Base-by-base conservation (phyloP, 2,329 filamentous ascomycete species). In the Drechslera avenae region DNA sequence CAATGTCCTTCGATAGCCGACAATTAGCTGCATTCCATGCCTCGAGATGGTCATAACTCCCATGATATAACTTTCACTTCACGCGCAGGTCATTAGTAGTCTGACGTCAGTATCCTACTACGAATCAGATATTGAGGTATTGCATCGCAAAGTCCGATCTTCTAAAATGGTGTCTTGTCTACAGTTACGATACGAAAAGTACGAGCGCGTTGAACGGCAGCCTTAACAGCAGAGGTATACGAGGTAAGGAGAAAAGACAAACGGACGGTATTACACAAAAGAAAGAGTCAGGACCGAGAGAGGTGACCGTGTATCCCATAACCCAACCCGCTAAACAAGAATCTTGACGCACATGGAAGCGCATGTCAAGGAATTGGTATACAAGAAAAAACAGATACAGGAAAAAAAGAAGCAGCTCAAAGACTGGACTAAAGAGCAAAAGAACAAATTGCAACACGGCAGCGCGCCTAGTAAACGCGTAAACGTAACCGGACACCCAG, bases 1-100 rank as follows among this genome's bases (percentile, higher is more conserved):
- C 31, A 23, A 39, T 47, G 34, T 32, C 52, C 51, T 54, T 46
- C 32, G 47, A 52, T 57, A 57, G 54, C 54, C 52, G 52, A 42
- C 28, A 31, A 23, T 46, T 48, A 48, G 50, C 49, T 50, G 57
- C 50, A 52, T 50, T 16, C 13, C 43, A 56, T 60, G 52, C 54
- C 56, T 56, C 41, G 10, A 56, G 51, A 13, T n/a, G 32, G 51
- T 43, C 40, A 56, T 48, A 33, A 34, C 47, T 49, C 34, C 45
- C 54, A 50, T 43, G n/a, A 40, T 42, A 47, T 41, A 13, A 40
- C 17, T 18, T 28, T 16, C 32, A 10, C 30, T 10, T 35, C 13
- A 34, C n/a, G 12, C 17, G 33, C 17, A 12, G 9, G 21, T 23
- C 21, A 23, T 23, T 2, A 8, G 19, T 21, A 21, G 4, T 21